A percentile compares a stretch with the other conserved stretches of the same genome.
Conservation (phyloP, 495 filamentous ascomycete genomes). For the Aspergillus haitiensis region DNA sequence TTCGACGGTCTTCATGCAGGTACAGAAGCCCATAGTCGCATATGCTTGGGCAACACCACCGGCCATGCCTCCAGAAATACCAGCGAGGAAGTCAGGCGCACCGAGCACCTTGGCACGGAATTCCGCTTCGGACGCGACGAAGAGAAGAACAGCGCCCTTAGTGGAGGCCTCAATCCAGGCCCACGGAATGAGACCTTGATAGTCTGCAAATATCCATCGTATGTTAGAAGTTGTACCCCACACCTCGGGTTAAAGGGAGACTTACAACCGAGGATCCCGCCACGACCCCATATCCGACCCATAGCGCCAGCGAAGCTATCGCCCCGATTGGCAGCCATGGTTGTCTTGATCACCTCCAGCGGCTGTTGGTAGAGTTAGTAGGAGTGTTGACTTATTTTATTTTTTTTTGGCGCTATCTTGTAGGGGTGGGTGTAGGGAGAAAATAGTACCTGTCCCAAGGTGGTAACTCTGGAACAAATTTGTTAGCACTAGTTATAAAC, state of each 20-base stretch:
- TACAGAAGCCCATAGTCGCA: slow-evolving; percentile 99
- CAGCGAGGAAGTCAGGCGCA: slow-evolving; percentile 79
- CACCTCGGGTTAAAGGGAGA: slow-evolving; percentile 32
- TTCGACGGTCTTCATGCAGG: slow-evolving; percentile 99
- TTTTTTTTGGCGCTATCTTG: too few relatives aligned
- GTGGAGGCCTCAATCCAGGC: slow-evolving; percentile 99
- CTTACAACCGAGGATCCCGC: slow-evolving; percentile 94
- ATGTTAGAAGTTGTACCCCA: slow-evolving; percentile 24
- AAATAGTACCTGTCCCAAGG: slow-evolving; percentile 70
- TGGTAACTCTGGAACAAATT: slow-evolving; percentile 65
- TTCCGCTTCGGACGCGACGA: slow-evolving; percentile 97
- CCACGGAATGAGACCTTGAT: slow-evolving; percentile 99
- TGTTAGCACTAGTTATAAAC: slow-evolving; percentile 16
- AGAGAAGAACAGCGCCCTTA: slow-evolving; percentile 97
- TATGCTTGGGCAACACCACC: slow-evolving; percentile 98
- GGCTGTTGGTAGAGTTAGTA: slow-evolving; percentile 57
- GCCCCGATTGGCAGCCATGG: slow-evolving; percentile 93
- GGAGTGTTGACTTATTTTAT: too few relatives aligned
- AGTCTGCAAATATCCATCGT: slow-evolving; percentile 59
- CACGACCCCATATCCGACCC: slow-evolving; percentile 85
- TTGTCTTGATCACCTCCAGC: slow-evolving; percentile 98
- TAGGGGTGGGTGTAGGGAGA: background rate
- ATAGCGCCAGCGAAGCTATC: slow-evolving; percentile 84
- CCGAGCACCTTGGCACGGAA: slow-evolving; percentile 81
- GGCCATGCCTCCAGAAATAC: slow-evolving; percentile 87